Conservation (phyloP, 768 basidiomycete species). For the Rhodotorula paludigena region DNA sequence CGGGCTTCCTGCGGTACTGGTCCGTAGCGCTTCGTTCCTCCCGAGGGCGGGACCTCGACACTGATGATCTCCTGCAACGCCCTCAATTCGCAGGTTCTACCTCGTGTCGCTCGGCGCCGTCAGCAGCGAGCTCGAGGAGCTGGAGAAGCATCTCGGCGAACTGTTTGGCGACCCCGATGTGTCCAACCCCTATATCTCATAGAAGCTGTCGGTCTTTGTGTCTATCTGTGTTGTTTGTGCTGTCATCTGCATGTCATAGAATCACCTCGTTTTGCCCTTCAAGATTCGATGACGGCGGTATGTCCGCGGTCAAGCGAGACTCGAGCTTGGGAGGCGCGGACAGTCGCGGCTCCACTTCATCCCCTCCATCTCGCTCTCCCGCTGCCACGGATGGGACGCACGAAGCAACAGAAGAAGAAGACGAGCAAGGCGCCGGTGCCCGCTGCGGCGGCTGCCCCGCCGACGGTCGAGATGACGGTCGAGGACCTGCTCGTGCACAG, state of each 20-base stretch:
- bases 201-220: background rate
- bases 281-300: background rate
- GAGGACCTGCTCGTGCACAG: constrained; percentile 38
- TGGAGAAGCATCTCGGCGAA: constrained; percentile 33
- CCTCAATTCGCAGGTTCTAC: constrained; percentile 29
- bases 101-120: constrained; percentile 29
- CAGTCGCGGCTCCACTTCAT: background rate
- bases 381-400: background rate
- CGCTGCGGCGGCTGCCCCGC: background rate
- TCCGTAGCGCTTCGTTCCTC: too few relatives aligned
- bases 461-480: constrained; percentile 11
- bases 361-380: background rate
- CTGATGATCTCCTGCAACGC: background rate
- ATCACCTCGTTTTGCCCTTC: background rate
- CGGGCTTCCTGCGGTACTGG: constrained; percentile 38
- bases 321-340: too few relatives aligned
- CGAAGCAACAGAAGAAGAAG: background rate
- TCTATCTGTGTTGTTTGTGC: background rate
- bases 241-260: background rate
- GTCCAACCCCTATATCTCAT: constrained; percentile 24
- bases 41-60: too few relatives aligned
- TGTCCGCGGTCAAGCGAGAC: too few relatives aligned
- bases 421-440: background rate
- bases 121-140: constrained; percentile 31
- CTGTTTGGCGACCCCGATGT: constrained; percentile 34